Evolutionary conservation across 2,329 filamentous ascomycete genomes (phyloP).

Genomic region (Nothomitra cinnamomea): DNA sequence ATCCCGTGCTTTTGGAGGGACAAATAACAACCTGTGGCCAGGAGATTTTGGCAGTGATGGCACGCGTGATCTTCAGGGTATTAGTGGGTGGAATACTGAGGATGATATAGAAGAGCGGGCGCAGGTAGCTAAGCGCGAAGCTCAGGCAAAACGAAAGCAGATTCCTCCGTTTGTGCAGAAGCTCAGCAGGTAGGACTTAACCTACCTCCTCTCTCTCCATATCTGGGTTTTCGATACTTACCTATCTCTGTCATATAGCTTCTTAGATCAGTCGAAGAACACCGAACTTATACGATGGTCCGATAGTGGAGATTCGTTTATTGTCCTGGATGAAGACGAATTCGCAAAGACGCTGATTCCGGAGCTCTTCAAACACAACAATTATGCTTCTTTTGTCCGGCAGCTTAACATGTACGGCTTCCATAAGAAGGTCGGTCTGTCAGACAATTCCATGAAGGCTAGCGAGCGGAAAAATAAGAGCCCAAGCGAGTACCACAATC

Average conservation of each 20-base stretch:
- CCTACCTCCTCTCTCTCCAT: slow-evolving; percentile 1
- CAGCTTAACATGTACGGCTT: slow-evolving; percentile 52
- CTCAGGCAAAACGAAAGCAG: slow-evolving; percentile 78
- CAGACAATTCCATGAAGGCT: slow-evolving; percentile 93
- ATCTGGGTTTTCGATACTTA: neutral
- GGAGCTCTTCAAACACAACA: slow-evolving; percentile 64
- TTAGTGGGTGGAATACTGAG: slow-evolving; percentile 21
- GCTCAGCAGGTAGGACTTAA: slow-evolving; percentile 58
- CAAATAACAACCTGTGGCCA: neutral
- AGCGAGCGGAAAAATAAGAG: slow-evolving; percentile 96
- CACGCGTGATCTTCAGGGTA: neutral
- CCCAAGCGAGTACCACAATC: slow-evolving; percentile 94
- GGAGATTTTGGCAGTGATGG: neutral
- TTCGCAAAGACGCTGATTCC: slow-evolving; percentile 59
- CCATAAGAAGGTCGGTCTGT: slow-evolving; percentile 63
- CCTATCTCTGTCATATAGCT: slow-evolving; percentile 35
- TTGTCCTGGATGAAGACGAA: slow-evolving; percentile 90
- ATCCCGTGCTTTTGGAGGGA: neutral
- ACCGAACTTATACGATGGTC: slow-evolving; percentile 95
- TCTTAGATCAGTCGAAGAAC: slow-evolving; percentile 83
- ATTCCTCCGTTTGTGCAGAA: slow-evolving; percentile 98
- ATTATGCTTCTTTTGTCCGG: slow-evolving; percentile 61
- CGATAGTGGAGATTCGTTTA: slow-evolving; percentile 87
- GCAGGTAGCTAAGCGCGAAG: slow-evolving; percentile 67
- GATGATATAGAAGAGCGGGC: slow-evolving; percentile 67